phyloP scores from a whole-genome alignment of 352 stramenopile species.

The Albugo laibachii region DNA sequence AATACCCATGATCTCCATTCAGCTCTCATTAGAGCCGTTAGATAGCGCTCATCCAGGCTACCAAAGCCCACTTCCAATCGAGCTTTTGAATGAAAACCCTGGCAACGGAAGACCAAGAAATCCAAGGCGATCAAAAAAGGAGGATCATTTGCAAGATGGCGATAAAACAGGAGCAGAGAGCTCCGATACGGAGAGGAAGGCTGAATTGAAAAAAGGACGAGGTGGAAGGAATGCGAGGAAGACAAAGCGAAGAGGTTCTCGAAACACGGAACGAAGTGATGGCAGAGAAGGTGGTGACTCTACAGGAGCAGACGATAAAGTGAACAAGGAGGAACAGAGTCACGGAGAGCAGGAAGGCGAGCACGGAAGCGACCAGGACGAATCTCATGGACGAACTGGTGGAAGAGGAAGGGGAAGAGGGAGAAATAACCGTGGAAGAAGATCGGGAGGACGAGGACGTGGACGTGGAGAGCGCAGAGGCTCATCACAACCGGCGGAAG shows the following conservation, averaged over 20 bases:
- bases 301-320: not conserved
- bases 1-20: slow-evolving; percentile 56
- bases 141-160: not conserved
- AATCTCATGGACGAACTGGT: not conserved
- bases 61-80: slow-evolving; percentile 37
- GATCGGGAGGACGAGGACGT: slow-evolving; percentile 6
- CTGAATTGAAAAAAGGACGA: slow-evolving; percentile 14
- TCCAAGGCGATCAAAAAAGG: not conserved
- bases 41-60: slow-evolving; percentile 38
- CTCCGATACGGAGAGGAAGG: not conserved
- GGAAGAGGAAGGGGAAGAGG: slow-evolving; percentile 5
- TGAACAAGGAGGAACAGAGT: slow-evolving; percentile 10
- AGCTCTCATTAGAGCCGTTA: slow-evolving; percentile 43
- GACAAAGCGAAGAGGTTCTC: slow-evolving; percentile 1
- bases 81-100: not conserved
- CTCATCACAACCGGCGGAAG: not conserved
- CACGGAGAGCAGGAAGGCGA: slow-evolving; percentile 1
- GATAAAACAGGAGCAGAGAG: not conserved
- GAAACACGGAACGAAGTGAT: not conserved
- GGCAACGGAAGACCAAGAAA: not conserved
- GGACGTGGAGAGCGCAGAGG: slow-evolving; percentile 2
- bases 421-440: slow-evolving; percentile 9
- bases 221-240: slow-evolving; percentile 9
- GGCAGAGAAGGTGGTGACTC: not conserved
- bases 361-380: not conserved